Percentiles rank a stretch among this genome's conserved stretches.
These are phyloP conservation scores for Peronospora farinosa DNA, from an alignment of 352 stramenopile species.

Conservation along the genomic window DNA sequence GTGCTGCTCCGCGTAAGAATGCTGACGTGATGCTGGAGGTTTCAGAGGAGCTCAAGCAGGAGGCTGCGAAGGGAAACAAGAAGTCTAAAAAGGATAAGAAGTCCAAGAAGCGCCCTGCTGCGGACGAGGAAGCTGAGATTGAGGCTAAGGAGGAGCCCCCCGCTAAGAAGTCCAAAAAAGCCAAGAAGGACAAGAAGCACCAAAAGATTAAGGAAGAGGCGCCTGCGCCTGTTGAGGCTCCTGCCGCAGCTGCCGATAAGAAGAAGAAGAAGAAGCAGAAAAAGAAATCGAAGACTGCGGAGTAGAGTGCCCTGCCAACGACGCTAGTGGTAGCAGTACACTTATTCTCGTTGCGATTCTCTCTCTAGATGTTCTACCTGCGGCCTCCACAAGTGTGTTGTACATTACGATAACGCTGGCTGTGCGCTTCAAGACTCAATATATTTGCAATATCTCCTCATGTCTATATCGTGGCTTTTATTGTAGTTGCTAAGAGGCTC, in stretches of 20 bases:
- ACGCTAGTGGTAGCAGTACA: constrained; percentile 41
- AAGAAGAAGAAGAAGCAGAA: constrained; percentile 82
- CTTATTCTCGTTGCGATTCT: constrained; percentile 35
- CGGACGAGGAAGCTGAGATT: constrained; percentile 48
- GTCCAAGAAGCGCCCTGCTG: constrained; percentile 73
- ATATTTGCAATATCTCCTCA: constrained; percentile 31
- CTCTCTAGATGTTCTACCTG: constrained; percentile 19
- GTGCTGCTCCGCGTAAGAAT: constrained; percentile 96
- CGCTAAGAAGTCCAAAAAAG: constrained; percentile 81
- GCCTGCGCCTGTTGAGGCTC: constrained; percentile 11
- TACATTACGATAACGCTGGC: constrained; percentile 27
- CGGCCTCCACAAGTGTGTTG: constrained; percentile 24
- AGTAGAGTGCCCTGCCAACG: constrained; percentile 37
- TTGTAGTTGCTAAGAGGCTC: background rate
- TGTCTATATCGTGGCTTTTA: background rate
- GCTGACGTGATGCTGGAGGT: constrained; percentile 98
- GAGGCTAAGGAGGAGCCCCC: constrained; percentile 58
- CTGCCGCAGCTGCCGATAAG: constrained; percentile 38
- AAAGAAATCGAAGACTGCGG: constrained; percentile 74
- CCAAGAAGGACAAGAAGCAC: constrained; percentile 59
- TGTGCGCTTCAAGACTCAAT: constrained; percentile 22
- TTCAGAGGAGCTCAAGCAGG: constrained; percentile 82
- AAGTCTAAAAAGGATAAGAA: constrained; percentile 72
- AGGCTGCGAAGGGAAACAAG: constrained; percentile 41
- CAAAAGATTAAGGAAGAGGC: constrained; percentile 45